phyloP scores from a whole-genome alignment of 306 rosid genomes.

The Quercus wislizeni region DNA sequence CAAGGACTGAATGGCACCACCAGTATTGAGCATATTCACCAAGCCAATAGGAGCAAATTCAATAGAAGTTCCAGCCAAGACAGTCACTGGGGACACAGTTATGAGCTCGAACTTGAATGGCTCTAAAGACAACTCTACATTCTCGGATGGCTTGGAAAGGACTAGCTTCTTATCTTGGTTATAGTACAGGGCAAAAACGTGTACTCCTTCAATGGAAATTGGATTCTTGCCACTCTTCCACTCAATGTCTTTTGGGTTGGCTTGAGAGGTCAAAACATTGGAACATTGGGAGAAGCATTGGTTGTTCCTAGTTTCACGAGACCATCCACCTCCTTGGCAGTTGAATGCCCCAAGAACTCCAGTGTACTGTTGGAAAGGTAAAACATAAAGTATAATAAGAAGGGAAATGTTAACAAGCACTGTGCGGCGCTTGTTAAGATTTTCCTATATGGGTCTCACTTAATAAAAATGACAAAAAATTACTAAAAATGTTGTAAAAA shows the following conservation, averaged over 20 bases:
- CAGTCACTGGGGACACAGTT: slow-evolving; percentile 58
- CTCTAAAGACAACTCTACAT: slow-evolving; percentile 58
- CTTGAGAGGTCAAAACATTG: slow-evolving; percentile 50
- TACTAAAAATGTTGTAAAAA: too few species aligned
- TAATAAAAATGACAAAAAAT: too few species aligned
- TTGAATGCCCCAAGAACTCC: slow-evolving; percentile 94
- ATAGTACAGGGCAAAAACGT: slow-evolving; percentile 58
- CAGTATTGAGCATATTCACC: slow-evolving; percentile 81
- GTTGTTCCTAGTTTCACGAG: slow-evolving; percentile 58
- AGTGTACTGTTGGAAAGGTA: slow-evolving; percentile 36
- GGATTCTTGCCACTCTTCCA: slow-evolving; percentile 74
- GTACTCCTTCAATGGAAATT: slow-evolving; percentile 48
- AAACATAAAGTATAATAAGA: neutral
- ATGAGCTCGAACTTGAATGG: slow-evolving; percentile 92
- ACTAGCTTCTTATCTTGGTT: slow-evolving; percentile 56
- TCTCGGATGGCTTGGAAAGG: slow-evolving; percentile 47
- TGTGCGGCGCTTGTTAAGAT: too few species aligned
- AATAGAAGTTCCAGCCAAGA: slow-evolving; percentile 32
- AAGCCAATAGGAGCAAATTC: slow-evolving; percentile 84
- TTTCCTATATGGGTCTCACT: too few species aligned
- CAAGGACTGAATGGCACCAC: slow-evolving; percentile 74
- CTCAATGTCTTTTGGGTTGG: slow-evolving; percentile 61
- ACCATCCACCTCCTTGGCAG: slow-evolving; percentile 99
- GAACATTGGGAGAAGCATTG: slow-evolving; percentile 65
- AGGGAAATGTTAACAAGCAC: too few species aligned